Conservation (phyloP, 305 asterid genomes). For the Salvia sclarea region DNA sequence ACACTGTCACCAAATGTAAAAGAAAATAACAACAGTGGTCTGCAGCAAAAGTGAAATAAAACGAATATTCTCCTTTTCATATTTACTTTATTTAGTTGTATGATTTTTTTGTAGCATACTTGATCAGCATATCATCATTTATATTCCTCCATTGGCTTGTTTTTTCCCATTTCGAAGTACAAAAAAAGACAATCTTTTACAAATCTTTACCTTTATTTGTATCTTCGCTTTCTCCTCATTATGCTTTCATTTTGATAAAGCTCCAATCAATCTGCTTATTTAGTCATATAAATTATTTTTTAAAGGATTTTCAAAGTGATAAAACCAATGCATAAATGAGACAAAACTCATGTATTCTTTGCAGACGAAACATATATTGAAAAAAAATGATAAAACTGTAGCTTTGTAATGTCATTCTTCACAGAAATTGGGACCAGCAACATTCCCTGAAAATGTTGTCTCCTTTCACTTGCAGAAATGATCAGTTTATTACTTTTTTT, state of each 20-base stretch:
- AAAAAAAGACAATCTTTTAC: slow-evolving; percentile 20
- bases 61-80: not conserved
- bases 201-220: slow-evolving; percentile 8
- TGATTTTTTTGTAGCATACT: not conserved
- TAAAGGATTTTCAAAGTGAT: too few relatives aligned
- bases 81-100: not conserved
- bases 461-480: slow-evolving; percentile 41
- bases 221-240: not conserved
- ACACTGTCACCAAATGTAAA: not conserved
- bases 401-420: slow-evolving; percentile 37
- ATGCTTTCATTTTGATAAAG: not conserved
- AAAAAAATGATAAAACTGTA: not conserved
- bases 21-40: not conserved
- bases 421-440: slow-evolving; percentile 51
- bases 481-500: not conserved
- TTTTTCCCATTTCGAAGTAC: slow-evolving; percentile 13
- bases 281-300: too few relatives aligned
- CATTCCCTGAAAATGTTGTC: slow-evolving; percentile 52
- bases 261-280: too few relatives aligned
- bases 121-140: slow-evolving; percentile 8
- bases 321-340: too few relatives aligned
- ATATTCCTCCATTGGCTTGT: slow-evolving; percentile 26
- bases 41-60: not conserved
- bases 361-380: not conserved
- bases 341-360: too few relatives aligned